Evolutionary conservation across 2,329 filamentous ascomycete species (phyloP), one percentile per base, ranked within the genome.

Genomic region (Neonectria faginata): DNA sequence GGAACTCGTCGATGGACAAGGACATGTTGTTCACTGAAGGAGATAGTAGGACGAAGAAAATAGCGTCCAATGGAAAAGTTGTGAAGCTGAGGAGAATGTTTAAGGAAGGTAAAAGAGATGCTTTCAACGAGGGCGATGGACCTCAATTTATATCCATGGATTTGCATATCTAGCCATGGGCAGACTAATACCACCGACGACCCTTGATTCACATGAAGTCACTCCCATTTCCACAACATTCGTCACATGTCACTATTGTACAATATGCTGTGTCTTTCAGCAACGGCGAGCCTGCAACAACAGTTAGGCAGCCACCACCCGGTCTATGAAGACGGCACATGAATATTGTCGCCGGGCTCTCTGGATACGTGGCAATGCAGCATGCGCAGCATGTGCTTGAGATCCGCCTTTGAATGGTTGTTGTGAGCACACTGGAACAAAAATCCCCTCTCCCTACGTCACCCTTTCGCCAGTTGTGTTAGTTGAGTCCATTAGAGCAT

Each of bases 301-400:
- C 22, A 44, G n/a, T 44, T 22, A 8, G 5, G 18, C 41, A 44
- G 41, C 18, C 41, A 44, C 41, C 20, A 44, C 18, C 22, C 18
- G 10, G 6, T 22, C 1, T 44, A 22, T 10, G 12, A 18, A 1
- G 39, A 12, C 39, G 1, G 16, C 31, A 33, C 10, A 3, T 33
- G 11, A 1, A 31, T 8, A 3, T 3, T 3, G 3, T 9, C 11
- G 10, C 0, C 2, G 9, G 29, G 3, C 2, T 31, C 29, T 31
- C 29, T 31, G 9, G 3, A 11, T 31, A 41, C 11, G 11, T 41
- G 36, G 2, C 12, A 12, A 33, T 33, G 31, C 11, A 14, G 3
- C 31, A 33, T 33, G 5, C 4, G 4, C 25, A 25, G 25, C 25
- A 6, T 1, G 25, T 25, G 11, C 10, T 33, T 33, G 31, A 33